Conservation (phyloP, 148 eudicot species). For the Cornus florida region DNA sequence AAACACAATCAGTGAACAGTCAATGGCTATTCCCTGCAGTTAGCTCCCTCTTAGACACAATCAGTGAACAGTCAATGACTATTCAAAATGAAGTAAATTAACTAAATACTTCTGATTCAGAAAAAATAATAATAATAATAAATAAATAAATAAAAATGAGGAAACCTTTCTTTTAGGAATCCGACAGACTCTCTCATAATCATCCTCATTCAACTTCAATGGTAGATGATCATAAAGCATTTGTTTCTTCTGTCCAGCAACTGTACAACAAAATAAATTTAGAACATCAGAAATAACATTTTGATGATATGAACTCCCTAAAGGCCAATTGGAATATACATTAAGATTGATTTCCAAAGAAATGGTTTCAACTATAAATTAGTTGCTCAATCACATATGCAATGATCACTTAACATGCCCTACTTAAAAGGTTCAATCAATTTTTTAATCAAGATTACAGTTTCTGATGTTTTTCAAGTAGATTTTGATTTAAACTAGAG, state of each 20-base stretch:
- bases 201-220: slow-evolving; percentile 33
- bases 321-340: no score
- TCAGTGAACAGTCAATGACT: background rate
- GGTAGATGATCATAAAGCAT: slow-evolving; percentile 38
- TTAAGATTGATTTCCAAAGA: no score
- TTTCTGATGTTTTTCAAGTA: no score
- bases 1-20: background rate
- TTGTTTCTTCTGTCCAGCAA: slow-evolving; percentile 5
- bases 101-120: background rate
- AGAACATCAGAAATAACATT: background rate
- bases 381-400: no score
- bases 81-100: background rate
- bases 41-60: slow-evolving; percentile 20
- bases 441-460: no score
- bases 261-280: background rate
- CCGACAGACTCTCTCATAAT: slow-evolving; percentile 31
- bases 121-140: no score
- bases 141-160: no score
- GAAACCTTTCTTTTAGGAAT: slow-evolving; percentile 35
- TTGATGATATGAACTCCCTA: no score
- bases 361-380: no score
- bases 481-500: no score
- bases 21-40: slow-evolving; percentile 17
- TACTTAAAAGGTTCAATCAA: no score
- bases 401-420: no score